Conservation (phyloP, 192 early-diverging fungal species). For the Rhizophagus prolifer region DNA sequence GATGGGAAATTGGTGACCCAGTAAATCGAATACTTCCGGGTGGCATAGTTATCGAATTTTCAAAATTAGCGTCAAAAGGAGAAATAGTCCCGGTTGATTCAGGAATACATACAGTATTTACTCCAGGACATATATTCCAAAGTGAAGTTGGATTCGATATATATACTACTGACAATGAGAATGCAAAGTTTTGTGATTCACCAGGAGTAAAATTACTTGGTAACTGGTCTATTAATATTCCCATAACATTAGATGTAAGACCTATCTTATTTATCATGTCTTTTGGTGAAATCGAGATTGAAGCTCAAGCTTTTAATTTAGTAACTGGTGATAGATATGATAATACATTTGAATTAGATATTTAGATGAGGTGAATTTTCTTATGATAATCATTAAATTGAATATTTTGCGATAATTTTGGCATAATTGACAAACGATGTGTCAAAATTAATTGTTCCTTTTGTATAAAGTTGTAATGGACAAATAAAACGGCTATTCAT, state of each 20-base stretch:
- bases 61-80: not conserved
- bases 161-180: not conserved
- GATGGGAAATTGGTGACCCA: not conserved
- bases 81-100: not conserved
- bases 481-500: too few species aligned
- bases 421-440: too few species aligned
- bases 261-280: not conserved
- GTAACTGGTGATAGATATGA: constrained; percentile 3
- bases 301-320: not conserved
- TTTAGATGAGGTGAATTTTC: not conserved
- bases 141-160: not conserved
- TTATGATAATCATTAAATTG: too few species aligned
- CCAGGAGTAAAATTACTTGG: not conserved
- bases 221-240: not conserved
- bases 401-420: too few species aligned
- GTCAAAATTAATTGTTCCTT: too few species aligned
- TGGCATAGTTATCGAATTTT: not conserved
- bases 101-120: not conserved
- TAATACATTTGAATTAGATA: constrained; percentile 5
- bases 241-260: not conserved
- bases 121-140: not conserved
- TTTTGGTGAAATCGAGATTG: constrained; percentile 14
- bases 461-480: too few species aligned
- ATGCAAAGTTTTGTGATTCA: not conserved
- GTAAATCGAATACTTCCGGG: not conserved